Conservation (phyloP, 495 filamentous ascomycete genomes). For the Penicillium taxi region DNA sequence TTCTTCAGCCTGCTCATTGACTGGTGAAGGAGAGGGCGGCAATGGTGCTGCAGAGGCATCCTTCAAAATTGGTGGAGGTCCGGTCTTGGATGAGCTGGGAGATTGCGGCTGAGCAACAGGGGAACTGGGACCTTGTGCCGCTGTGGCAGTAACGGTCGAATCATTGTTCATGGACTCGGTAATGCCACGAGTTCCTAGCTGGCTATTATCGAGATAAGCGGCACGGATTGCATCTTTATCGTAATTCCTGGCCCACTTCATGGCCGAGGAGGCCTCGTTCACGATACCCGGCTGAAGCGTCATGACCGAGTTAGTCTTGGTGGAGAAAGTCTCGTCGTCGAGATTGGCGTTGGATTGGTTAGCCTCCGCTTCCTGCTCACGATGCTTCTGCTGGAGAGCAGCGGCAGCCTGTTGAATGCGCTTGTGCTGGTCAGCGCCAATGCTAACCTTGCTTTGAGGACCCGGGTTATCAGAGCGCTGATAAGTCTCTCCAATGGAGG, state of each 20-base stretch:
- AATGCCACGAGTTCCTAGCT: conserved; percentile 54
- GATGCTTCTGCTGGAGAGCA: conserved; percentile 63
- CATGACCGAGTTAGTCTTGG: conserved; percentile 85
- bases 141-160: conserved; percentile 8
- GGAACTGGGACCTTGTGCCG: conserved; percentile 7
- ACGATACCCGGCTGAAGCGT: conserved; percentile 81
- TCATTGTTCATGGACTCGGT: conserved; percentile 8
- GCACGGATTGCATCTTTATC: conserved; percentile 78
- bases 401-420: conserved; percentile 84
- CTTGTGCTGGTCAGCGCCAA: conserved; percentile 86
- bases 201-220: conserved; percentile 67
- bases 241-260: conserved; percentile 76
- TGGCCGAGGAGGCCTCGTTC: conserved; percentile 80
- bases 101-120: conserved; percentile 12
- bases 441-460: conserved; percentile 72
- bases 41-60: conserved; percentile 23
- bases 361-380: conserved; percentile 46
- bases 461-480: conserved; percentile 39
- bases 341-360: conserved; percentile 3
- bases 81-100: conserved; percentile 9
- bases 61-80: conserved; percentile 17
- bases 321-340: conserved; percentile 30
- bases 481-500: conserved; percentile 44
- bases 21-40: conserved; percentile 25
- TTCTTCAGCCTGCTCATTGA: conserved; percentile 2